Percentiles rank a stretch among this genome's conserved stretches.
Evolutionary conservation across 2,329 filamentous ascomycete species (phyloP).

Genomic region (Xylaria sp.): DNA sequence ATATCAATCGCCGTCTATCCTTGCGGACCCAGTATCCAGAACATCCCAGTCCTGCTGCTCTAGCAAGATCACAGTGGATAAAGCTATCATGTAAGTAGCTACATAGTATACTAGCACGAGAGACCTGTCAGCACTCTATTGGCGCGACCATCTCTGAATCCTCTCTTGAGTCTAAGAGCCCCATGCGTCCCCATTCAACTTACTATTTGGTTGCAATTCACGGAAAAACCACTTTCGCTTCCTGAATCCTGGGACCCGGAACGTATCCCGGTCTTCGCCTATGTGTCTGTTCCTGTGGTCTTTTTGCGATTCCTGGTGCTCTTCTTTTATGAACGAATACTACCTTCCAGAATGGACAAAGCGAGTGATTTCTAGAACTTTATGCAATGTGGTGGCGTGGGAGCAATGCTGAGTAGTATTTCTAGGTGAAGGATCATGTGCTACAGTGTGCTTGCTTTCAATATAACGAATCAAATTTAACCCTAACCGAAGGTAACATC

Average conservation of each 20-base stretch:
- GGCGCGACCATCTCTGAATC: slow-evolving; percentile 1
- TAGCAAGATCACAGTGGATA: slow-evolving; percentile 4
- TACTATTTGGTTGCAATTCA: slow-evolving; percentile 5
- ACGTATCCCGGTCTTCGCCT: slow-evolving; percentile 20
- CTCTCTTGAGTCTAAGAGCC: background rate
- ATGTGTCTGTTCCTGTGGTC: slow-evolving; percentile 7
- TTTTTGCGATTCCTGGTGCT: background rate
- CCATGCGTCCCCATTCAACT: slow-evolving; percentile 5
- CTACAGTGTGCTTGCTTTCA: background rate
- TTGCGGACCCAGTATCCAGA: background rate
- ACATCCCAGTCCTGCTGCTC: background rate
- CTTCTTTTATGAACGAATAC: slow-evolving; percentile 20
- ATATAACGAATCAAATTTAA: background rate
- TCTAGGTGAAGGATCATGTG: slow-evolving; percentile 8
- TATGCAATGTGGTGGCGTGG: slow-evolving; percentile 6
- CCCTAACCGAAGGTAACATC: background rate
- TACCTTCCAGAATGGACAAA: slow-evolving; percentile 27
- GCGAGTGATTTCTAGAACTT: background rate
- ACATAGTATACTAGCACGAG: background rate
- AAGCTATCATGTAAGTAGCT: background rate
- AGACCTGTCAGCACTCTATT: slow-evolving; percentile 33
- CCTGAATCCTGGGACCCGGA: slow-evolving; percentile 28
- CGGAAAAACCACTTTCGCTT: slow-evolving; percentile 19
- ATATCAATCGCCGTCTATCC: slow-evolving; percentile 6
- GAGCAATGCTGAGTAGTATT: slow-evolving; percentile 8